These are phyloP conservation scores for Limnanthes douglasii DNA, from an alignment of 345 rosid species.

Conservation along the genomic window DNA sequence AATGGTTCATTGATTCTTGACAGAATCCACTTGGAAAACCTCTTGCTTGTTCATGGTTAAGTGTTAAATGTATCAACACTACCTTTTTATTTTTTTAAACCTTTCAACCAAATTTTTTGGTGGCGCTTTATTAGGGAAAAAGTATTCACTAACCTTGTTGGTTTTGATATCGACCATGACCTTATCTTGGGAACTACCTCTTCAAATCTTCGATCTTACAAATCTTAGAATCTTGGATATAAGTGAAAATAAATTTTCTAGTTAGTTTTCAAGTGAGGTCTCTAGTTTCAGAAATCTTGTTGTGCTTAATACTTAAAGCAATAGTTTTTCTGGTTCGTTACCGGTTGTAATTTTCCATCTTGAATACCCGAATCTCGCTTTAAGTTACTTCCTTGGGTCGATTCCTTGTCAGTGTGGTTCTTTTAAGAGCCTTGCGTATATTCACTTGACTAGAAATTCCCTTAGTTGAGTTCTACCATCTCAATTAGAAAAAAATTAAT, in stretches of 20 bases:
- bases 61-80: conserved; percentile 50
- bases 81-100: conserved; percentile 38
- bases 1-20: conserved; percentile 45
- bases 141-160: conserved; percentile 52
- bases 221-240: conserved; percentile 54
- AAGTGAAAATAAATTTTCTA: conserved; percentile 78
- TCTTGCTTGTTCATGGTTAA: conserved; percentile 75
- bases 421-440: conserved; percentile 51
- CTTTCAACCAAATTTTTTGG: conserved; percentile 54
- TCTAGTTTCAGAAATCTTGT: conserved; percentile 30
- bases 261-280: conserved; percentile 38
- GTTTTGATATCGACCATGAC: conserved; percentile 71
- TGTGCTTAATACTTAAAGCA: conserved; percentile 65
- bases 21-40: conserved; percentile 14
- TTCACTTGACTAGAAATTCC: conserved; percentile 73
- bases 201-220: conserved; percentile 34
- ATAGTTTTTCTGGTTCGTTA: conserved; percentile 77
- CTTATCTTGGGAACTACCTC: conserved; percentile 57
- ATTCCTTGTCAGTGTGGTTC: conserved; percentile 63
- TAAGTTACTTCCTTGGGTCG: conserved; percentile 77
- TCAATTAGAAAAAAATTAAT: conserved; percentile 47
- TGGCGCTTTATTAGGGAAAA: conserved; percentile 35
- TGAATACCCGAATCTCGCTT: conserved; percentile 66
- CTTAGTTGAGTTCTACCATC: conserved; percentile 50
- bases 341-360: conserved; percentile 39